Conservation (phyloP, 2,329 filamentous ascomycete genomes). For the Xylariales sp. region DNA sequence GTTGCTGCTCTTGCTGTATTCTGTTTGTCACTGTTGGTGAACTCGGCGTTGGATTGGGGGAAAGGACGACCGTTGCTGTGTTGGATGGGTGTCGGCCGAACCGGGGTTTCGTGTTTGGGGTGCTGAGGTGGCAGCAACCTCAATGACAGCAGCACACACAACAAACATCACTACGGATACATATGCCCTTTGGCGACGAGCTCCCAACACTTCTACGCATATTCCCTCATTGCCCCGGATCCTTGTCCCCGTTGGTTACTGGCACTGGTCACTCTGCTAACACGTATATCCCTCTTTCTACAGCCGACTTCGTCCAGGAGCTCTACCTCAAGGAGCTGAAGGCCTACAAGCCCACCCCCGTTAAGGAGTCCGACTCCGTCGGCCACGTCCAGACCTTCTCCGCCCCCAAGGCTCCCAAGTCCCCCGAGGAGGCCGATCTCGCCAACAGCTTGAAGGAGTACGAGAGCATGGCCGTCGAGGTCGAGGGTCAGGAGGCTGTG, state of each 20-base stretch:
- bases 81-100: not conserved
- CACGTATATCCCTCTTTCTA: too few species aligned
- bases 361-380: constrained; percentile 84
- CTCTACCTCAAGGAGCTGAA: constrained; percentile 96
- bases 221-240: too few species aligned
- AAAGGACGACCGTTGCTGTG: not conserved
- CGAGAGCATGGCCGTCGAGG: constrained; percentile 89
- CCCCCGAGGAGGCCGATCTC: constrained; percentile 91
- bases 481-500: constrained; percentile 75
- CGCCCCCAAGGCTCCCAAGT: constrained; percentile 74
- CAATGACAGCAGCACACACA: too few species aligned
- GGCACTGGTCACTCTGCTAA: too few species aligned
- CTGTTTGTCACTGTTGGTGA: too few species aligned
- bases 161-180: too few species aligned
- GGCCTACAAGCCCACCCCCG: constrained; percentile 79
- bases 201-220: too few species aligned
- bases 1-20: not conserved
- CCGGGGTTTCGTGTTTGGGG: too few species aligned
- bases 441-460: constrained; percentile 90
- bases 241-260: too few species aligned
- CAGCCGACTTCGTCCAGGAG: constrained; percentile 96
- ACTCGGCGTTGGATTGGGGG: not conserved
- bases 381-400: constrained; percentile 88
- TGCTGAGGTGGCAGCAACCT: too few species aligned
- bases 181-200: too few species aligned